Conservation (phyloP, 345 rosid genomes). For the Rhizophora mangle region DNA sequence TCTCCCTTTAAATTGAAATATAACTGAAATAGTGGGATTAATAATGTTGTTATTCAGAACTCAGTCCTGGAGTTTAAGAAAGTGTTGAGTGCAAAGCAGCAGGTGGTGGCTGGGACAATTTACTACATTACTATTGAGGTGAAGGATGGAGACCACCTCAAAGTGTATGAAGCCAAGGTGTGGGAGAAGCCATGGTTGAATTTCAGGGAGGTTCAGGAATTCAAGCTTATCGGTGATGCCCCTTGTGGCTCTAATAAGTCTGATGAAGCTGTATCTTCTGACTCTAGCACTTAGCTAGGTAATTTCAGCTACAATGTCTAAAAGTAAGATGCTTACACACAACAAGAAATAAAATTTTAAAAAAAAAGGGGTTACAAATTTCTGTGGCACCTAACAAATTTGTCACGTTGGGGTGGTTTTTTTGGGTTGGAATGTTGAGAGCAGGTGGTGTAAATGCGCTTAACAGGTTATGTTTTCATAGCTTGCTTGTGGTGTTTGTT, state of each 20-base stretch:
- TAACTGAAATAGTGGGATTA: too few species aligned
- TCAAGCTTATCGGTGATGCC: constrained; percentile 53
- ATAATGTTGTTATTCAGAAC: constrained; percentile 39
- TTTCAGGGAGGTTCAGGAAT: constrained; percentile 71
- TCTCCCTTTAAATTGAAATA: too few species aligned
- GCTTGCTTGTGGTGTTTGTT: too few species aligned
- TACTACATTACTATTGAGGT: constrained; percentile 74
- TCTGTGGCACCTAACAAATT: too few species aligned
- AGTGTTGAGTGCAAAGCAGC: constrained; percentile 63
- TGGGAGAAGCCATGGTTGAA: constrained; percentile 89
- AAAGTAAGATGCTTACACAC: neutral
- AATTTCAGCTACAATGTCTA: neutral
- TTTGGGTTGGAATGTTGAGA: too few species aligned
- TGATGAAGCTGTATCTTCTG: too few species aligned
- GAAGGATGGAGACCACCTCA: constrained; percentile 52
- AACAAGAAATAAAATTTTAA: too few species aligned
- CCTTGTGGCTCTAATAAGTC: constrained; percentile 12
- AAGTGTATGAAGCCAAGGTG: constrained; percentile 79
- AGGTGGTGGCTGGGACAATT: constrained; percentile 74
- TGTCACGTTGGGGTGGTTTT: too few species aligned
- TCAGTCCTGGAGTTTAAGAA: constrained; percentile 47
- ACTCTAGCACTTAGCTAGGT: constrained; percentile 26
- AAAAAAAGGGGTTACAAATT: too few species aligned
- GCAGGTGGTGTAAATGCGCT: too few species aligned
- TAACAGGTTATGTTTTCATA: too few species aligned